These are phyloP conservation scores for Macadamia integrifolia DNA, from an alignment of 164 flowering plant genomes.

Conservation along the genomic window DNA sequence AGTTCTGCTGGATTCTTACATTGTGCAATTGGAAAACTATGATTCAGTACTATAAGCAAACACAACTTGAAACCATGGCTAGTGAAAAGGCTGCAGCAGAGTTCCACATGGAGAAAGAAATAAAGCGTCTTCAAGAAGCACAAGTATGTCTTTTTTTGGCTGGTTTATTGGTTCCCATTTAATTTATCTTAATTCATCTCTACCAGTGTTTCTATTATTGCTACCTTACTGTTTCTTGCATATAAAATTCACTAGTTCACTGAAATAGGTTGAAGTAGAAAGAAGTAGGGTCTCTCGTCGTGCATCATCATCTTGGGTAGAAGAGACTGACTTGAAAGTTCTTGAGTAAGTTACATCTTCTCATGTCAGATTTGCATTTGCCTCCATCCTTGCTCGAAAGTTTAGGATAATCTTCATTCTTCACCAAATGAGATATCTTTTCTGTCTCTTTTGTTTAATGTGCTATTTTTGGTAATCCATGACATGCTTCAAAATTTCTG, in stretches of 20 bases:
- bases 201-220: background rate
- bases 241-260: slow-evolving; percentile 2
- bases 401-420: too few relatives aligned
- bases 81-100: slow-evolving; percentile 98
- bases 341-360: slow-evolving; percentile 66
- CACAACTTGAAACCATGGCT: slow-evolving; percentile 93
- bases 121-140: slow-evolving; percentile 77
- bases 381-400: too few relatives aligned
- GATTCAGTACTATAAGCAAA: slow-evolving; percentile 92
- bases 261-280: slow-evolving; percentile 80
- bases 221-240: background rate
- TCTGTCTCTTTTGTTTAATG: too few relatives aligned
- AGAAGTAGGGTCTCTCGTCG: slow-evolving; percentile 73
- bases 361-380: background rate
- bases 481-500: too few relatives aligned
- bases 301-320: slow-evolving; percentile 83
- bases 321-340: slow-evolving; percentile 78
- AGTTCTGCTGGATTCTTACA: background rate
- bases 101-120: slow-evolving; percentile 93
- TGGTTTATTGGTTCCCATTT: background rate
- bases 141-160: slow-evolving; percentile 41
- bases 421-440: too few relatives aligned
- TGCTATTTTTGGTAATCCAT: too few relatives aligned
- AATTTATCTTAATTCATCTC: too few relatives aligned
- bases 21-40: slow-evolving; percentile 2